Conservation (phyloP, 495 filamentous ascomycete species). For the Parmelia sp. region DNA sequence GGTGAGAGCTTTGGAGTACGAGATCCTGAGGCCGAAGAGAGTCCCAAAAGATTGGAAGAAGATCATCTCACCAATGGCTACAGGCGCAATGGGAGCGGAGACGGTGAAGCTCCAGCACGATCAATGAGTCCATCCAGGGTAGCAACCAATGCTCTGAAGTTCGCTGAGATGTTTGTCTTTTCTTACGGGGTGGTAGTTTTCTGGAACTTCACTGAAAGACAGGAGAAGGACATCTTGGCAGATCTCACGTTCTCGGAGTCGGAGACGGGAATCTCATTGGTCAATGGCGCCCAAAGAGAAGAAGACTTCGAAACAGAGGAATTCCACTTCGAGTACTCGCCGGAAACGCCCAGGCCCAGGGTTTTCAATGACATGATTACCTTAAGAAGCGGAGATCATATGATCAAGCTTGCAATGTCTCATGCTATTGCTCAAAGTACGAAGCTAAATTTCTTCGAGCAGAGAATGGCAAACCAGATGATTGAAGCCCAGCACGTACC, state of each 20-base stretch:
- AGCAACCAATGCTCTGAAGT: conserved; percentile 58
- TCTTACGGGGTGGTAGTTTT: conserved; percentile 97
- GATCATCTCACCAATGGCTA: conserved; percentile 18
- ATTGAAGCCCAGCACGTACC: conserved; percentile 85
- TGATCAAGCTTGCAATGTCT: conserved; percentile 96
- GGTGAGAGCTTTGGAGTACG: conserved; percentile 38
- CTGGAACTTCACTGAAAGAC: conserved; percentile 94
- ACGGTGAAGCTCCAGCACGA: conserved; percentile 20
- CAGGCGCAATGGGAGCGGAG: conserved; percentile 16
- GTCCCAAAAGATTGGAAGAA: conserved; percentile 30
- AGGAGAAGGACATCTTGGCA: conserved; percentile 94
- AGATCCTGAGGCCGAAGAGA: conserved; percentile 30
- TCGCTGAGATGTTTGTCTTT: conserved; percentile 97
- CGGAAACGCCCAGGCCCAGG: conserved; percentile 72
- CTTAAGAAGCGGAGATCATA: conserved; percentile 86
- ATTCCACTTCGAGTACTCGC: conserved; percentile 93
- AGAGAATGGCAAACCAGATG: conserved; percentile 94
- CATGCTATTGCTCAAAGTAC: conserved; percentile 98
- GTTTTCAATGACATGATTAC: conserved; percentile 99
- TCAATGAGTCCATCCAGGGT: conserved; percentile 43
- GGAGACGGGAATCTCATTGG: conserved; percentile 51
- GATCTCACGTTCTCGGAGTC: conserved; percentile 85
- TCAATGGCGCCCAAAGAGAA: conserved; percentile 65
- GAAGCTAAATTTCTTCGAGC: conserved; percentile 94
- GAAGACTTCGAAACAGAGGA: conserved; percentile 96